phyloP scores from a whole-genome alignment of 1,284 basidiomycete species.

The Rhodotorula sp. region DNA sequence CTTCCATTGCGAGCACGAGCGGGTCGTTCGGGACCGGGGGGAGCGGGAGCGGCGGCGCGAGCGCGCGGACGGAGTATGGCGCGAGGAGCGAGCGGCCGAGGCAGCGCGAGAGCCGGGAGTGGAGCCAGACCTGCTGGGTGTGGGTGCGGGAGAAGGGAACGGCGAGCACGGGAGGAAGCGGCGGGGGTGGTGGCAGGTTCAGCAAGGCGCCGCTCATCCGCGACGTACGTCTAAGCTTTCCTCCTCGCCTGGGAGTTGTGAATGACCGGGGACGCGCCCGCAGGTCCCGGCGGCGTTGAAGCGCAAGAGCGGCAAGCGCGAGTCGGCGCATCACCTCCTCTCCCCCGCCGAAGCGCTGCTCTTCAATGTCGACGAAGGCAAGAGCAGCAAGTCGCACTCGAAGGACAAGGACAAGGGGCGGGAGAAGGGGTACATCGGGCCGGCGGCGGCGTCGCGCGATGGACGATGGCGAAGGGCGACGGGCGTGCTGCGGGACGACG shows the following conservation, averaged over 20 bases:
- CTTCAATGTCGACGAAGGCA: conserved; percentile 23
- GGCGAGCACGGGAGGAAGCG: neutral
- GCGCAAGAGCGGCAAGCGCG: conserved; percentile 38
- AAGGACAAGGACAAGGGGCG: conserved; percentile 25
- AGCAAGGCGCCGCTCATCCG: conserved; percentile 34
- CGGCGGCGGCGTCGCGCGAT: conserved; percentile 1
- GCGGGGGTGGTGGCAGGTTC: conserved; percentile 15
- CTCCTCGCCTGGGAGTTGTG: rapidly evolving
- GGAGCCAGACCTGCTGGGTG: conserved; percentile 39
- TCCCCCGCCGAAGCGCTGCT: conserved; percentile 36
- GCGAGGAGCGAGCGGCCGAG: conserved; percentile 1
- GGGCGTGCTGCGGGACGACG: conserved; percentile 39
- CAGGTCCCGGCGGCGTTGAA: conserved; percentile 40
- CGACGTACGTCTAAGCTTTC: conserved; percentile 20
- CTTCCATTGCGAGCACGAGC: neutral
- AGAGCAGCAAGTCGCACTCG: conserved; percentile 10
- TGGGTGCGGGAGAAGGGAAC: conserved; percentile 26
- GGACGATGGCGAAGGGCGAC: conserved; percentile 30
- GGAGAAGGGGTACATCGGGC: neutral
- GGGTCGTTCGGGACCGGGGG: neutral
- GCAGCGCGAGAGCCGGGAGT: conserved; percentile 37
- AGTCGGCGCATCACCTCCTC: conserved; percentile 38
- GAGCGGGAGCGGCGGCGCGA: neutral
- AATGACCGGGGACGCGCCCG: neutral
- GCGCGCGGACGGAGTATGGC: conserved; percentile 11